Conservation (phyloP, 2,329 filamentous ascomycete species). For the Botrytis elliptica region DNA sequence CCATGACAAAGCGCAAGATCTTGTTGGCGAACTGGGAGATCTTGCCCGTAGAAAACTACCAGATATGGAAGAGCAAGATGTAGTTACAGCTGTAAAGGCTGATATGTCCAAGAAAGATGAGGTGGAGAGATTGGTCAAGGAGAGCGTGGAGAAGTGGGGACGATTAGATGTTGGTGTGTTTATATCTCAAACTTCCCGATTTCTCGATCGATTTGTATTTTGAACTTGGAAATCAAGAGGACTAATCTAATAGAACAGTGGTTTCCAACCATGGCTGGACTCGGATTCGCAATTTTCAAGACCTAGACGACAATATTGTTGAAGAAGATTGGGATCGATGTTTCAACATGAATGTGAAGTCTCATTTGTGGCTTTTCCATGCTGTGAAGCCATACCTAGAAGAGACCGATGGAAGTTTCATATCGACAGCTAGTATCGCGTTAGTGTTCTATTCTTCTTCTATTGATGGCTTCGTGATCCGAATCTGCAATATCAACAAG, state of each 20-base stretch:
- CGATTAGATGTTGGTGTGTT: slow-evolving; percentile 61
- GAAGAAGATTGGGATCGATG: slow-evolving; percentile 60
- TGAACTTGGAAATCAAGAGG: neutral
- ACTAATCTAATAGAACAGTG: slow-evolving; percentile 41
- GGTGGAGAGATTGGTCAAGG: slow-evolving; percentile 57
- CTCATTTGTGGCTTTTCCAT: slow-evolving; percentile 59
- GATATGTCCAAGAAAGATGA: slow-evolving; percentile 63
- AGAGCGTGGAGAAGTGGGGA: slow-evolving; percentile 60
- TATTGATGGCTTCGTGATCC: neutral
- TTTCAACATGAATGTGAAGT: slow-evolving; percentile 63
- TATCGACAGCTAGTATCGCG: slow-evolving; percentile 63
- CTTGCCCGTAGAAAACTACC: neutral
- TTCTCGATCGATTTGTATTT: too few species aligned
- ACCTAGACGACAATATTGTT: slow-evolving; percentile 52
- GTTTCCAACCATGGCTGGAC: slow-evolving; percentile 71
- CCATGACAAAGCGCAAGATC: slow-evolving; percentile 55
- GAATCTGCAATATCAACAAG: too few species aligned
- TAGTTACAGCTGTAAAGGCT: slow-evolving; percentile 57
- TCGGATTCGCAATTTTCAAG: slow-evolving; percentile 44
- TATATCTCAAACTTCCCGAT: neutral
- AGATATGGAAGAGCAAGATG: slow-evolving; percentile 20
- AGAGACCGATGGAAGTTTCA: slow-evolving; percentile 57
- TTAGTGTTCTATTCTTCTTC: slow-evolving; percentile 40
- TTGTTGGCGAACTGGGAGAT: slow-evolving; percentile 54
- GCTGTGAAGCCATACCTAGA: slow-evolving; percentile 55